These are phyloP conservation scores for Clitocybe nebularis DNA, from an alignment of 1,284 basidiomycete species.

Conservation along the genomic window DNA sequence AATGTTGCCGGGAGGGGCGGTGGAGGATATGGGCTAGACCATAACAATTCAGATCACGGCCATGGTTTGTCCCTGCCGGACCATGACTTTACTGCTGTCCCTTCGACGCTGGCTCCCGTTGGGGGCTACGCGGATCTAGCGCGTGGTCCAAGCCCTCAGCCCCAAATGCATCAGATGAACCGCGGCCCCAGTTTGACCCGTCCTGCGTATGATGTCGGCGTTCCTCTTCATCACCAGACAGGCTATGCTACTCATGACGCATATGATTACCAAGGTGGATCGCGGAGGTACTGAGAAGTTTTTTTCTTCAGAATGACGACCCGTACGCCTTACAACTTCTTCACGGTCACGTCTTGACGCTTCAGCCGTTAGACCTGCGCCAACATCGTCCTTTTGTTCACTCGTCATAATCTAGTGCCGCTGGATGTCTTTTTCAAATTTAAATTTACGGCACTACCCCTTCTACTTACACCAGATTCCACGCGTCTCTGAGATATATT, in stretches of 20 bases:
- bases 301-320: conserved; percentile 4
- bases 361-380: conserved; percentile 17
- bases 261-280: conserved; percentile 26
- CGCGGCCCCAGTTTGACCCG: conserved; percentile 41
- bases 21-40: conserved; percentile 17
- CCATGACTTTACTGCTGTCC: conserved; percentile 80
- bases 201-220: conserved; percentile 46
- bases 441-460: too few species aligned
- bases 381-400: conserved; percentile 16
- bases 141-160: conserved; percentile 60
- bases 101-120: conserved; percentile 52
- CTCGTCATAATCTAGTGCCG: conserved; percentile 20
- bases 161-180: conserved; percentile 57
- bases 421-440: conserved; percentile 30
- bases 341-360: conserved; percentile 11
- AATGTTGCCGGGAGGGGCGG: conserved; percentile 18
- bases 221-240: conserved; percentile 59
- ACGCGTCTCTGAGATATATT: too few species aligned
- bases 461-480: not conserved
- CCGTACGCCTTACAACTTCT: conserved; percentile 3
- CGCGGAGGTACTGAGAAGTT: conserved; percentile 12
- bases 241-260: conserved; percentile 35
- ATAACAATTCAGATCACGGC: conserved; percentile 19
- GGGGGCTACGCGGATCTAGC: conserved; percentile 78
- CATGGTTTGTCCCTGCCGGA: conserved; percentile 44